Conservation (phyloP, 306 rosid genomes). For the Bauhinia variegata region DNA sequence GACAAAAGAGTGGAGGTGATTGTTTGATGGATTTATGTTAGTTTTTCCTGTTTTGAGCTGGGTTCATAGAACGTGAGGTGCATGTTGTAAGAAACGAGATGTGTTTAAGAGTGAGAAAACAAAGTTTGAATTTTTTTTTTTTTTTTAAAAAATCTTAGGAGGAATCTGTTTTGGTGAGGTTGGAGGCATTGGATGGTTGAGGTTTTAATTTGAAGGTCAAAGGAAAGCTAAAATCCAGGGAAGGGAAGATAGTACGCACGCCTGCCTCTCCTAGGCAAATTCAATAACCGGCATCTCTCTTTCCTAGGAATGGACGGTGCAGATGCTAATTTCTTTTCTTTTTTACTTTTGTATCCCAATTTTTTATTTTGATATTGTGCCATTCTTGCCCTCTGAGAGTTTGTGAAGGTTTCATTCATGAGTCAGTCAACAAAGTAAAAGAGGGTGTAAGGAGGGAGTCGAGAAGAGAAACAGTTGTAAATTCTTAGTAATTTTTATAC, state of each 20-base stretch:
- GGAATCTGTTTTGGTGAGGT: constrained; percentile 12
- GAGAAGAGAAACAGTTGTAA: too few relatives aligned
- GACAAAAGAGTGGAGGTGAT: constrained; percentile 53
- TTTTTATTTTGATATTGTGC: too few relatives aligned
- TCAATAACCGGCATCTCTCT: constrained; percentile 8
- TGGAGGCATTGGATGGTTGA: constrained; percentile 55
- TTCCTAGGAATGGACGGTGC: constrained; percentile 26
- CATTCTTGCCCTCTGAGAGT: too few relatives aligned
- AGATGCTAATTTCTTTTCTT: background rate
- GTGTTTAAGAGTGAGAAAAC: constrained; percentile 40
- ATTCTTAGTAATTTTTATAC: too few relatives aligned
- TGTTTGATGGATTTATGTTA: constrained; percentile 37
- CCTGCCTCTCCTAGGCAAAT: constrained; percentile 31
- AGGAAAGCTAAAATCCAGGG: constrained; percentile 47
- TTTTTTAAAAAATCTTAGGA: constrained; percentile 18
- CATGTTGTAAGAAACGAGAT: constrained; percentile 52
- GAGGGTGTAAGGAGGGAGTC: too few relatives aligned
- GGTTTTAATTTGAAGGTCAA: constrained; percentile 61
- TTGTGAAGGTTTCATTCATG: too few relatives aligned
- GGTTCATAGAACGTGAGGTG: constrained; percentile 75
- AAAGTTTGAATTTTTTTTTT: constrained; percentile 22
- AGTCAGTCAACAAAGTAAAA: too few relatives aligned
- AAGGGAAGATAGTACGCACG: constrained; percentile 48
- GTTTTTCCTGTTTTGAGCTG: constrained; percentile 39
- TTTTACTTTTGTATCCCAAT: too few relatives aligned